Base-by-base conservation (phyloP, 2,329 filamentous ascomycete species). In the Nemania sp. region DNA sequence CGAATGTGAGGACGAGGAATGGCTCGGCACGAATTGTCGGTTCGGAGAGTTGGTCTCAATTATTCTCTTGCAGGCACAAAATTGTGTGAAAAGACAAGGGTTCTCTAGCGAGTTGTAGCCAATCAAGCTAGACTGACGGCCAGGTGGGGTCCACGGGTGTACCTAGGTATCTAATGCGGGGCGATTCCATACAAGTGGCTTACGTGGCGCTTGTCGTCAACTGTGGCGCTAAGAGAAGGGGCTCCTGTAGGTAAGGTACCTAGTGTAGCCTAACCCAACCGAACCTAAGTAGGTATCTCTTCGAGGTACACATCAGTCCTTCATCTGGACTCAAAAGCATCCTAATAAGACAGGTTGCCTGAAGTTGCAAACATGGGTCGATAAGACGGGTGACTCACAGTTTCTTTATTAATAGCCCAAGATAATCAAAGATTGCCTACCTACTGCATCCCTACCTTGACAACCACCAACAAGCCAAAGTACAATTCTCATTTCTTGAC, bases 51-150 rank as follows among this genome's bases (percentile, higher is more conserved):
- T 49, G 21, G 12, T 45, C 46, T 59, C 59, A 63, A 67, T 61
- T 68, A 67, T 67, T 70, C 65, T 66, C 58, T 63, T 59, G 56
- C 58, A 37, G 52, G 49, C 57, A 57, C 66, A 64, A 72, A 72
- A 71, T 71, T 72, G 69, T 73, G 70, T 70, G 71, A 42, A 60
- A 29, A 34, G 62, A 59, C 60, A 59, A 66, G 64, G 65, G 65
- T 63, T 61, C 42, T 57, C 60, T 62, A 66, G 62, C 64, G 62
- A 66, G 58, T 45, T 32, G 48, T 54, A 59, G 53, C 59, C 47
- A 59, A 64, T 59, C 48, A 60, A 51, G 25, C 25, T 7, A 29
- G 25, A 3, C 7, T 29, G 32, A 29, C 12, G n/a, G 42, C 5
- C 13, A 18, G 15, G 35, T 39, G 10, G 10, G 13, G 34, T 13